A percentile compares a stretch with the other conserved stretches of the same genome.
These are phyloP conservation scores for Ceratobasidium sp. DNA, from an alignment of 1,284 basidiomycete species.

Conservation along the genomic window DNA sequence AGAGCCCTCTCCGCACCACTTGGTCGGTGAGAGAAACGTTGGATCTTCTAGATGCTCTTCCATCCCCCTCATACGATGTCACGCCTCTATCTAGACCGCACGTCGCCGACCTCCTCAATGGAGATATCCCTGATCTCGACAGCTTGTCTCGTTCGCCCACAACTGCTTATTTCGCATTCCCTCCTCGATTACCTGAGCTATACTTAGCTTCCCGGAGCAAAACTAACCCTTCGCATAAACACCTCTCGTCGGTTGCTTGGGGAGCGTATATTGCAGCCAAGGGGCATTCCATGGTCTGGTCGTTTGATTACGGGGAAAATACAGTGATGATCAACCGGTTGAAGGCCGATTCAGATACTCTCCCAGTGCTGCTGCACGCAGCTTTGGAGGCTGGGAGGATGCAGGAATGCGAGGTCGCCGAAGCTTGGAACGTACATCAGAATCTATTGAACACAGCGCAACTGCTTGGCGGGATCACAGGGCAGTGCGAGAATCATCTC, in stretches of 20 bases:
- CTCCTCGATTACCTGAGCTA: neutral
- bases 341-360: conserved; percentile 54
- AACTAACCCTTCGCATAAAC: neutral
- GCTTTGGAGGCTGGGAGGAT: conserved; percentile 61
- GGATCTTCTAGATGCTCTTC: neutral
- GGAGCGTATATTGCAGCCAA: conserved; percentile 58
- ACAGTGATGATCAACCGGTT: too few relatives aligned
- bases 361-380: conserved; percentile 60
- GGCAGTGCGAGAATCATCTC: conserved; percentile 64
- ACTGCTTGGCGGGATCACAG: conserved; percentile 59
- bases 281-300: conserved; percentile 63
- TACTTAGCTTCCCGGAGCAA: neutral
- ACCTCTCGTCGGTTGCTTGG: neutral
- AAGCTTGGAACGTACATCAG: conserved; percentile 68
- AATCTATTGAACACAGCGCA: conserved; percentile 57
- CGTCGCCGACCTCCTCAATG: neutral
- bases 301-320: neutral
- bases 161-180: neutral
- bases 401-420: conserved; percentile 62
- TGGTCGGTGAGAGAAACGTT: conserved; percentile 57
- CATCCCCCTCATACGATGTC: neutral
- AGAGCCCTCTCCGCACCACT: conserved; percentile 60
- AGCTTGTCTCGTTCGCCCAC: neutral
- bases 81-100: neutral
- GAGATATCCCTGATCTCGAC: neutral